Evolutionary conservation across 768 basidiomycete genomes (phyloP), one percentile per base, ranked within the genome.

Genomic region (Saitozyma podzolica): DNA sequence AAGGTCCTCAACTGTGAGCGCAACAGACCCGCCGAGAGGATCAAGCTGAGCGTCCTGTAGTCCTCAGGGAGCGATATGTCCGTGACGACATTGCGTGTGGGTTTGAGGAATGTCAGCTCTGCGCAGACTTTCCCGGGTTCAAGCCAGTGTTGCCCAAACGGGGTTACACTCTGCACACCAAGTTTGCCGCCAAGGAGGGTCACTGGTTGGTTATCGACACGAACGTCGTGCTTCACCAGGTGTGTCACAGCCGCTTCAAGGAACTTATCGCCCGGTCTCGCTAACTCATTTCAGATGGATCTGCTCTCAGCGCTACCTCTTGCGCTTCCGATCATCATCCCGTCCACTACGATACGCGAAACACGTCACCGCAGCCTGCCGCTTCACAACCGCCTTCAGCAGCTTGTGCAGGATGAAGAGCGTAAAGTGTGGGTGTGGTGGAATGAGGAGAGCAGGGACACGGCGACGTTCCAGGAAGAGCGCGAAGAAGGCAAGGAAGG

Each of bases 301-400:
- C 83, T 98, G 56, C 83, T 98, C 45, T 90, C 92, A 77, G 90
- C 89, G 0, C 81, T 84, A 1, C 81, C 86, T 1, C 90, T 94
- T 70, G 84, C 81, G 0, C 83, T 88, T 0, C 92, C 94, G 0
- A 86, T 97, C 58, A 88, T 99, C 59, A 82, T 99, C 20, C 85
- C 96, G 2, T 95, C 98, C 80, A 99, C 95, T 0, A 94, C 97
- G 2, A 83, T 98, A 56, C 91, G 96, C 67, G 96, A 99, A 86
- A 92, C 97, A 62, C 85, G 95, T 61, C 96, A 98, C 77, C 85
- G 96, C 17, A 92, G 90, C 0, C 81, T 98, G 29, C 95, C 95
- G 4, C 81, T 98, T 14, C 92, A 91, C 80, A 97, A 93, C 77
- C 88, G 94, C 40, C 84, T 99, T 65, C 94, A 91, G 70, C 86